Evolutionary conservation across 208 protist genomes (phyloP).

Genomic region (Crithidia mellificae): DNA sequence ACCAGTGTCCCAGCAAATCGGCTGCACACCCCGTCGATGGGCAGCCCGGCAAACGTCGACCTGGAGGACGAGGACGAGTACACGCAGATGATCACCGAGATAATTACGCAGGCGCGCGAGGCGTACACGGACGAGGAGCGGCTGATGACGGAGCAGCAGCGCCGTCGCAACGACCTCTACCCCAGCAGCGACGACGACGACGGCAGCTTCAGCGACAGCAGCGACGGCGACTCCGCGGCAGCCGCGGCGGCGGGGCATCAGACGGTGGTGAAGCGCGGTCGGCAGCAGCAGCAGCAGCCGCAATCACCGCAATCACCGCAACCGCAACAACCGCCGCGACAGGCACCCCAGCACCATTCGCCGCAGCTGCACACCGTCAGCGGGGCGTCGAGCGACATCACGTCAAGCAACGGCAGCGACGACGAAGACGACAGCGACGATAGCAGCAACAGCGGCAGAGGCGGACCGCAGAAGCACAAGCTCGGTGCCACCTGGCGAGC

Average conservation of each 20-base stretch:
- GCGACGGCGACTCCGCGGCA: not conserved
- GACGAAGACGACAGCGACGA: not conserved
- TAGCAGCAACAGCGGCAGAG: not conserved
- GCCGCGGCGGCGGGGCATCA: constrained; percentile 5
- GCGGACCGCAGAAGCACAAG: constrained; percentile 8
- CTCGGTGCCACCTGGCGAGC: constrained; percentile 14
- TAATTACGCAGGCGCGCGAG: constrained; percentile 38
- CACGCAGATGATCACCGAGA: constrained; percentile 39
- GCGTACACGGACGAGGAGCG: constrained; percentile 39
- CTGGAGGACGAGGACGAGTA: constrained; percentile 39
- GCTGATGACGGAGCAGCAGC: constrained; percentile 34
- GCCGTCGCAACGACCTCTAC: constrained; percentile 14
- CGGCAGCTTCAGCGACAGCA: constrained; percentile 13
- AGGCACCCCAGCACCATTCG: too few relatives aligned
- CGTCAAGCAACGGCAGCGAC: not conserved
- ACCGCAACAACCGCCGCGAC: too few relatives aligned
- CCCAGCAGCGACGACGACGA: constrained; percentile 34
- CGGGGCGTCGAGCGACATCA: not conserved
- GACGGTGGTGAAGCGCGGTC: constrained; percentile 1
- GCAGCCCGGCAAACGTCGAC: constrained; percentile 5
- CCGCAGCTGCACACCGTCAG: not conserved
- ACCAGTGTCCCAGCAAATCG: constrained; percentile 11
- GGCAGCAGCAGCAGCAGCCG: too few relatives aligned
- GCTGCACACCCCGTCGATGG: not conserved
- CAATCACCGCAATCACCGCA: too few relatives aligned